Conservation (phyloP, 768 basidiomycete species). For the Lactarius psammicola region DNA sequence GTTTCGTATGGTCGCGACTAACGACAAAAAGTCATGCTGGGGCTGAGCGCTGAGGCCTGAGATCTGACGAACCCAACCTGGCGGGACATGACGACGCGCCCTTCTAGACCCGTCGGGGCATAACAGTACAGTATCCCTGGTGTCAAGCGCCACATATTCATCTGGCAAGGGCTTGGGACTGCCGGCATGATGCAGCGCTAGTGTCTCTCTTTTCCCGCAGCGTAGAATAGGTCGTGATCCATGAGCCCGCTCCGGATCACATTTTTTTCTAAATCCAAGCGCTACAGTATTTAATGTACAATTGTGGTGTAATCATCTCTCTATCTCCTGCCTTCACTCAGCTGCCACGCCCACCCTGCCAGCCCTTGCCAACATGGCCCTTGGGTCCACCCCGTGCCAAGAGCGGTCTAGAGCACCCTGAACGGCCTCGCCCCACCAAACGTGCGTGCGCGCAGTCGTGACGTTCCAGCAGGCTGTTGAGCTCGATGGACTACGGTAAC, state of each 20-base stretch:
- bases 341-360: background rate
- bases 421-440: background rate
- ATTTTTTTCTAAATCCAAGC: background rate
- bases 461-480: background rate
- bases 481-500: background rate
- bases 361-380: too few species aligned
- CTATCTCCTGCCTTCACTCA: background rate
- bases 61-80: too few species aligned
- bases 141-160: too few species aligned
- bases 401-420: background rate
- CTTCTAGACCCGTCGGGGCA: too few species aligned
- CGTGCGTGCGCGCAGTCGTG: background rate
- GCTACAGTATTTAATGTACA: background rate
- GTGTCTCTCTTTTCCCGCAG: too few species aligned
- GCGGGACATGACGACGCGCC: too few species aligned
- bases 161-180: too few species aligned
- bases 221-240: background rate
- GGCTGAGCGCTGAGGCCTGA: too few species aligned
- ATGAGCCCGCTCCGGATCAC: background rate
- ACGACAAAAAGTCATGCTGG: too few species aligned
- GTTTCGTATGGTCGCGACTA: too few species aligned
- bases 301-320: background rate
- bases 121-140: too few species aligned
- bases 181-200: too few species aligned
- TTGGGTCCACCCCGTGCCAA: background rate